Percentiles rank a stretch among this genome's conserved stretches.
Conservation (phyloP, 2,329 filamentous ascomycete genomes). For the Colletotrichum orbiculare region DNA sequence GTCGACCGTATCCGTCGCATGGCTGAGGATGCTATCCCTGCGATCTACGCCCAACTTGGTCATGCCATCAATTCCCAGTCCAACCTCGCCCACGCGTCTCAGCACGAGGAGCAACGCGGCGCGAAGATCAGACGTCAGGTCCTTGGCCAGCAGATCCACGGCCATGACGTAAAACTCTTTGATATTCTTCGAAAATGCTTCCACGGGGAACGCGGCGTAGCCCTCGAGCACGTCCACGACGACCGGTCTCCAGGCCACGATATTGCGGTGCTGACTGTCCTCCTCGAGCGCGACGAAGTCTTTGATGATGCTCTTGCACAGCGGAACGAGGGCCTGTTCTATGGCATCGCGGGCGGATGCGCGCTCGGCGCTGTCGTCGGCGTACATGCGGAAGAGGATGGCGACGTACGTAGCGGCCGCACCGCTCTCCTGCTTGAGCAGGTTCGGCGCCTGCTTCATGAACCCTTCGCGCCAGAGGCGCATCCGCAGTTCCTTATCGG, state of each 20-base stretch:
- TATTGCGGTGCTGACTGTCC: conserved; percentile 96
- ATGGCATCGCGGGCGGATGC: conserved; percentile 83
- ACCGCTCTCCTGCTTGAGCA: conserved; percentile 96
- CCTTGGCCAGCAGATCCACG: conserved; percentile 84
- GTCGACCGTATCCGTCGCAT: conserved; percentile 42
- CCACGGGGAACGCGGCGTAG: conserved; percentile 83
- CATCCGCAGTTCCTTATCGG: conserved; percentile 94
- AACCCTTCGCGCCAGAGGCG: conserved; percentile 96
- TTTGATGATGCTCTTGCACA: conserved; percentile 93
- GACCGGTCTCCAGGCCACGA: conserved; percentile 95
- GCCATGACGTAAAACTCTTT: conserved; percentile 86
- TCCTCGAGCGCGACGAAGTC: conserved; percentile 90
- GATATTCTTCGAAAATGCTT: conserved; percentile 84
- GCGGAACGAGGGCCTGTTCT: conserved; percentile 89
- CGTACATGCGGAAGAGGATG: conserved; percentile 97
- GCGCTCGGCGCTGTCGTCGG: conserved; percentile 86
- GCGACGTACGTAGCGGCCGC: conserved; percentile 94
- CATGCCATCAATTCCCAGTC: conserved; percentile 67
- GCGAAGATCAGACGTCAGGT: conserved; percentile 83
- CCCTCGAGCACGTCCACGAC: conserved; percentile 97
- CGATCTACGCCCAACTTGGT: conserved; percentile 46
- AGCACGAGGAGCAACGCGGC: conserved; percentile 81
- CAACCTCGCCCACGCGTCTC: conserved; percentile 84
- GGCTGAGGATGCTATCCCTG: conserved; percentile 55
- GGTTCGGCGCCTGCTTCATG: conserved; percentile 98